These are phyloP conservation scores for Cyclostephanos tholiformis DNA, from an alignment of 108 stramenopile species.

Conservation along the genomic window DNA sequence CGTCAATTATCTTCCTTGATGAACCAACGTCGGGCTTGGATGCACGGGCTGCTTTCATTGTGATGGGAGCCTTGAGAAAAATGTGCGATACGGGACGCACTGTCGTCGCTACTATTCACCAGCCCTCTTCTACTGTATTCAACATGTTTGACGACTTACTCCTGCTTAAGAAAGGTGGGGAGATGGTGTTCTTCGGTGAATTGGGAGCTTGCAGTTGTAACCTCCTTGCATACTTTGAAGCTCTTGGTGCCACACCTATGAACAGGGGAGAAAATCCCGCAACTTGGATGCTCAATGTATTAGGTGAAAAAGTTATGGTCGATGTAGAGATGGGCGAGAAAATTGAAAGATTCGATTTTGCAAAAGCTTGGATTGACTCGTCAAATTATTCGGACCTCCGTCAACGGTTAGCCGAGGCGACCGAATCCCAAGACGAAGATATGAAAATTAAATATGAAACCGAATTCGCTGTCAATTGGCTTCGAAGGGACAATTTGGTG, in stretches of 20 bases:
- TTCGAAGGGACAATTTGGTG: slow-evolving; percentile 22
- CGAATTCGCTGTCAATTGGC: slow-evolving; percentile 29
- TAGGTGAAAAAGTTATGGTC: slow-evolving; percentile 28
- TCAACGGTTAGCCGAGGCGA: slow-evolving; percentile 15
- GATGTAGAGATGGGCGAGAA: slow-evolving; percentile 36
- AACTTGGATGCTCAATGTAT: slow-evolving; percentile 83
- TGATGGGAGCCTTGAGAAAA: slow-evolving; percentile 53
- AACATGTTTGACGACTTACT: slow-evolving; percentile 58
- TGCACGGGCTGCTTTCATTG: slow-evolving; percentile 63
- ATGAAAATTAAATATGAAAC: slow-evolving; percentile 29
- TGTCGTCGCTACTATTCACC: slow-evolving; percentile 70
- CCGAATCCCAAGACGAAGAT: slow-evolving; percentile 17
- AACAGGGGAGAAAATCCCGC: slow-evolving; percentile 71
- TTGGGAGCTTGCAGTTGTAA: slow-evolving; percentile 48
- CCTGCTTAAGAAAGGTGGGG: slow-evolving; percentile 61
- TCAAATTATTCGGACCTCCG: slow-evolving; percentile 26
- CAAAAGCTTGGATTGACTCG: slow-evolving; percentile 29
- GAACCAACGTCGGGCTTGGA: slow-evolving; percentile 74
- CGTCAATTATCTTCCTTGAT: slow-evolving; percentile 59
- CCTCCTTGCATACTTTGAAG: slow-evolving; percentile 60
- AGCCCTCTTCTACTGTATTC: slow-evolving; percentile 62
- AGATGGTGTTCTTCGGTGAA: slow-evolving; percentile 65
- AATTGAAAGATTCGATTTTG: slow-evolving; percentile 28
- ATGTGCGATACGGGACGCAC: slow-evolving; percentile 62
- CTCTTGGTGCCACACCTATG: slow-evolving; percentile 34